Evolutionary conservation across 208 protist genomes (phyloP).

Genomic region (Acanthamoeba healyi): DNA sequence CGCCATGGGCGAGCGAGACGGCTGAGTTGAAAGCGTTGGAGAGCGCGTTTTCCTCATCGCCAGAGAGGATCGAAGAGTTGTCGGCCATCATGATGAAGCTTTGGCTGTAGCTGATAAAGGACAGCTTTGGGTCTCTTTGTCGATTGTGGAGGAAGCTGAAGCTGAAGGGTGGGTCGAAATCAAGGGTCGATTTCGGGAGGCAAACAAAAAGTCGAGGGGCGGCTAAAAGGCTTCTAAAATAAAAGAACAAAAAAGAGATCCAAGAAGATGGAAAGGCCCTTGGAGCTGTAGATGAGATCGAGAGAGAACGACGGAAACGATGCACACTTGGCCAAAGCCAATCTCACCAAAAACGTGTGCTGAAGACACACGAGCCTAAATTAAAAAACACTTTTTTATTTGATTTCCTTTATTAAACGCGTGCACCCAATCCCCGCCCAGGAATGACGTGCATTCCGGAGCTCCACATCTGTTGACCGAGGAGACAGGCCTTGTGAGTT

Average conservation of each 20-base stretch:
- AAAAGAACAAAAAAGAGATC: constrained; percentile 5
- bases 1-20: not conserved
- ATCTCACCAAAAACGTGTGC: too few species aligned
- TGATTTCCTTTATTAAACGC: too few species aligned
- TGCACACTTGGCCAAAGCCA: too few species aligned
- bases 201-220: not conserved
- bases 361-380: too few species aligned
- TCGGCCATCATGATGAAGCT: constrained; percentile 5
- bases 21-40: not conserved
- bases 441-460: not conserved
- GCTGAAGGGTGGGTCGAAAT: not conserved
- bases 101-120: not conserved
- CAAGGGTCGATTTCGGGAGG: not conserved
- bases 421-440: not conserved
- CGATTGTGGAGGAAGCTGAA: not conserved
- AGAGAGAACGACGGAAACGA: not conserved
- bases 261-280: not conserved
- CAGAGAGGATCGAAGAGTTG: not conserved
- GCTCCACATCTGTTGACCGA: constrained; percentile 1
- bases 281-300: not conserved
- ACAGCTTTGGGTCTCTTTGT: not conserved
- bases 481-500: not conserved
- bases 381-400: too few species aligned
- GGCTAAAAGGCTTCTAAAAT: constrained; percentile 7
- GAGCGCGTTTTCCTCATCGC: not conserved